These are phyloP conservation scores for Penicillium arizonense DNA, from an alignment of 495 filamentous ascomycete species.

Conservation along the genomic window DNA sequence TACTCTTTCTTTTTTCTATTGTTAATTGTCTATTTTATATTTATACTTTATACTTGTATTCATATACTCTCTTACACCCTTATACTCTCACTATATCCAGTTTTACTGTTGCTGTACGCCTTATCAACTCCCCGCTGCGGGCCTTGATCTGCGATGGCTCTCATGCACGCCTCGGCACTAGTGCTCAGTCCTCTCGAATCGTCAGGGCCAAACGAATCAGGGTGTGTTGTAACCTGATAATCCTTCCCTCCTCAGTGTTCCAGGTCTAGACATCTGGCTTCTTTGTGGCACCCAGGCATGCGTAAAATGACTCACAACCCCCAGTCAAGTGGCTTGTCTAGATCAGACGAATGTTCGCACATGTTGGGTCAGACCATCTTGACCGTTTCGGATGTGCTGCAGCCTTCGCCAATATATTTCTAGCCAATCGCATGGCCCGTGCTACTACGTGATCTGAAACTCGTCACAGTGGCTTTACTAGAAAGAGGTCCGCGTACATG, in stretches of 20 bases:
- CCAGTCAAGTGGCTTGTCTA: background rate
- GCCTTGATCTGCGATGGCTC: conserved; percentile 4
- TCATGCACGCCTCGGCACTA: background rate
- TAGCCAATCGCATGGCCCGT: background rate
- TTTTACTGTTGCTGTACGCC: too few relatives aligned
- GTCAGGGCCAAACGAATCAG: conserved; percentile 5
- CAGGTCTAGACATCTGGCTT: background rate
- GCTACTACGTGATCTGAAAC: conserved; percentile 3
- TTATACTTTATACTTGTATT: too few relatives aligned
- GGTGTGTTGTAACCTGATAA: background rate
- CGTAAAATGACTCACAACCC: background rate
- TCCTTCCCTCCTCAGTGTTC: background rate
- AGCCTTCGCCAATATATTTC: background rate
- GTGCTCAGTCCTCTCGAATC: conserved; percentile 7
- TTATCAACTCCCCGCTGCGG: too few relatives aligned
- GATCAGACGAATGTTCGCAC: background rate
- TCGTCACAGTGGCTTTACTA: conserved; percentile 11
- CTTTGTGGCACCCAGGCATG: background rate
- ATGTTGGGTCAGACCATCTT: conserved; percentile 6
- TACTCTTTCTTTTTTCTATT: too few relatives aligned
- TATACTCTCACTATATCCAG: too few relatives aligned
- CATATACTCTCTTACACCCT: too few relatives aligned
- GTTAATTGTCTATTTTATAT: too few relatives aligned
- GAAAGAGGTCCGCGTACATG: background rate
- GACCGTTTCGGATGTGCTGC: background rate